Conservation (phyloP, 164 flowering plant species). For the Houttuynia cordata region DNA sequence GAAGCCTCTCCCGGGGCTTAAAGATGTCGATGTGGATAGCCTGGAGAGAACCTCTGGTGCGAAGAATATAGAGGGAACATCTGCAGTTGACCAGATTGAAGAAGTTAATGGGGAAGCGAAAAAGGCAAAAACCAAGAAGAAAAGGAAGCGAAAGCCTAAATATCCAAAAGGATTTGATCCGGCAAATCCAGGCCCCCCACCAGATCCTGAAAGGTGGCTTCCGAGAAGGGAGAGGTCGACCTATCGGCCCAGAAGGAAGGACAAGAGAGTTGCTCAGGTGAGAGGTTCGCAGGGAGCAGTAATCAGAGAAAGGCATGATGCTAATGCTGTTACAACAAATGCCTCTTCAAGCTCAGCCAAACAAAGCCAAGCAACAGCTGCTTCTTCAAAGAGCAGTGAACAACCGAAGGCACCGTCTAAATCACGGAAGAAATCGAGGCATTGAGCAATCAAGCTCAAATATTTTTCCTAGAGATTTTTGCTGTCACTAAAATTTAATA, state of each 20-base stretch:
- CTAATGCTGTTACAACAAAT: constrained; percentile 15
- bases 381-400: constrained; percentile 31
- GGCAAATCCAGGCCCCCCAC: constrained; percentile 91
- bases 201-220: constrained; percentile 96
- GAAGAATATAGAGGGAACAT: constrained; percentile 33
- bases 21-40: constrained; percentile 57
- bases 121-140: constrained; percentile 65
- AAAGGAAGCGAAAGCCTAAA: constrained; percentile 93
- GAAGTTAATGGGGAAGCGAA: constrained; percentile 36
- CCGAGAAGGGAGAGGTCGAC: constrained; percentile 90
- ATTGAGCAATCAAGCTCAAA: not conserved
- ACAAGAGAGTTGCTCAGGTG: constrained; percentile 84
- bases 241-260: constrained; percentile 89
- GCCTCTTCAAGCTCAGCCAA: constrained; percentile 21
- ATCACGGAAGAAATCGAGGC: constrained; percentile 73
- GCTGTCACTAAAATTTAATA: no score
- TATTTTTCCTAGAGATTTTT: no score
- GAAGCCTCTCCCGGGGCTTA: constrained; percentile 61
- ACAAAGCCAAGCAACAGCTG: constrained; percentile 30
- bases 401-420: constrained; percentile 46
- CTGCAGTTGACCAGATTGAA: constrained; percentile 17
- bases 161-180: constrained; percentile 95
- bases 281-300: constrained; percentile 97
- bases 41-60: constrained; percentile 89
- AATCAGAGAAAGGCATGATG: constrained; percentile 58